Base-by-base conservation (phyloP, 2,329 filamentous ascomycete species). In the Fusarium sp. region DNA sequence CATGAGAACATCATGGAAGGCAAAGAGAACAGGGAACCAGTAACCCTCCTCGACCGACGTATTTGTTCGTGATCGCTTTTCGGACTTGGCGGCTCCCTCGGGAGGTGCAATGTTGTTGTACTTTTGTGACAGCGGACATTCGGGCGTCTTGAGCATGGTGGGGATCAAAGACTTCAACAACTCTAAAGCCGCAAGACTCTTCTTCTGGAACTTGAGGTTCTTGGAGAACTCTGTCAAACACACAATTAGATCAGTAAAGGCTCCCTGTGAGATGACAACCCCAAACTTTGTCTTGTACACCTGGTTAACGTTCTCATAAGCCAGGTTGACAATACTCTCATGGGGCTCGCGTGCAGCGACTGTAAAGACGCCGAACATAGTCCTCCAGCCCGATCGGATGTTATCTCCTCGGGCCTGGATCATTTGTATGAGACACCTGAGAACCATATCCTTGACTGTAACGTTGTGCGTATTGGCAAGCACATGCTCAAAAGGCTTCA, bases 321-420 rank as follows among this genome's bases (percentile, higher is more conserved):
- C 95, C 75, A 99, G 89, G 75, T 95, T 98, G 65, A 99, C 96
- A 70, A 99, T 98, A 67, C 90, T 91, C 83, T 99, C 96, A 77
- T 97, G 95, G 17, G 92, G 93, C 77, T 98, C 97, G 65, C 92
- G 88, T 18, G 97, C 96, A 28, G 97, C 96, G 38, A 98, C 94
- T 2, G 95, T 98, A 77, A 99, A 99, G 31, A 98, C 95, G 6
- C 95, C 96, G 80, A 99, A 98, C 95, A 99, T 99, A 20, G 97
- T 98, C 77, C 96, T 92, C 96, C 96, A 99, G 7, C 96, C 96
- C 39, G 95, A 98, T 53, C 95, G 91, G 76, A 99, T 99, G 73
- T 98, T 98, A 80, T 98, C 92, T 7, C 97, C 97, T 60, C 93
- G 88, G 33, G 95, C 95, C 81, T 99, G 96, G 48, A 99, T 97